These are phyloP conservation scores for Ananas comosus DNA, from an alignment of 176 grass and related monocot species.

Conservation along the genomic window DNA sequence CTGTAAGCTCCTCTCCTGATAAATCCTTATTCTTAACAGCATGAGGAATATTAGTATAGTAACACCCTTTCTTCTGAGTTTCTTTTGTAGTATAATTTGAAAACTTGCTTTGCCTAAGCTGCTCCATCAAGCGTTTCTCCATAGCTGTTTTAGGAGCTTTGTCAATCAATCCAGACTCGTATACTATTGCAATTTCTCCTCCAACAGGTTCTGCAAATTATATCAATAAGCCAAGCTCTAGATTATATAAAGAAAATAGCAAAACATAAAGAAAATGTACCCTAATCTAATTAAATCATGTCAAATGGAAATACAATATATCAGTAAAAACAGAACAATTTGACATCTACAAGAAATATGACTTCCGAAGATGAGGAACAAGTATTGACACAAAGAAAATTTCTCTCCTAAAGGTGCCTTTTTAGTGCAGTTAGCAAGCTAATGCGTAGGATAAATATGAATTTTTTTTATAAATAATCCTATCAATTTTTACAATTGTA, in stretches of 20 bases:
- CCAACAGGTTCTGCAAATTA: conserved; percentile 61
- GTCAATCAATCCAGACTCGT: conserved; percentile 58
- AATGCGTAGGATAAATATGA: neutral
- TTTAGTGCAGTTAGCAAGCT: neutral
- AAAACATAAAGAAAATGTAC: neutral
- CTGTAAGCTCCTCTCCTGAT: conserved; percentile 62
- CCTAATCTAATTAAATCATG: neutral
- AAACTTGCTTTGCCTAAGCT: conserved; percentile 54
- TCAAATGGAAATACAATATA: neutral
- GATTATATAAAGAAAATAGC: neutral
- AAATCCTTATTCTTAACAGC: conserved; percentile 54
- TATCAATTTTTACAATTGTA: too few species aligned
- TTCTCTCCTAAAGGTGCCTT: neutral
- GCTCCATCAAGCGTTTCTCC: conserved; percentile 60
- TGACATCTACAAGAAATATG: neutral
- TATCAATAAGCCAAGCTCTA: conserved; percentile 1
- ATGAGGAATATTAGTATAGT: conserved; percentile 69
- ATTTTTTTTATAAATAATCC: too few species aligned
- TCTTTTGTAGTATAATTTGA: conserved; percentile 28
- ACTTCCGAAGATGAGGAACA: neutral
- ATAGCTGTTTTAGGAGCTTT: conserved; percentile 51
- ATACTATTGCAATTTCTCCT: conserved; percentile 72
- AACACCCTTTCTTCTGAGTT: conserved; percentile 53
- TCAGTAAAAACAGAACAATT: neutral
- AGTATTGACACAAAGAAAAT: neutral